Conservation (phyloP, 2,329 filamentous ascomycete genomes). For the Penicillium griseofulvum region DNA sequence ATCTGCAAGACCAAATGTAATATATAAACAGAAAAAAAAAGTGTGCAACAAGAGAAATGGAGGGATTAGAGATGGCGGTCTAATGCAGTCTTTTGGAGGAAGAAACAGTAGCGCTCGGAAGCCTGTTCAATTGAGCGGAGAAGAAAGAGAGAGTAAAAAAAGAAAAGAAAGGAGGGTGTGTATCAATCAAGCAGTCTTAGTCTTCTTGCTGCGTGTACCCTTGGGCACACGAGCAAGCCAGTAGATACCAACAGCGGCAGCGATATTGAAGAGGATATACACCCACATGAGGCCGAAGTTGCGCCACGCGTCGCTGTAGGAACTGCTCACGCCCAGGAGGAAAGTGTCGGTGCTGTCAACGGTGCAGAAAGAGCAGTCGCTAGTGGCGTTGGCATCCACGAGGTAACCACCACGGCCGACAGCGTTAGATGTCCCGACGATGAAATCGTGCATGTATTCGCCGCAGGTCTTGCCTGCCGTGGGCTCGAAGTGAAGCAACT, state of each 20-base stretch:
- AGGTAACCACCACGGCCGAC: constrained; percentile 37
- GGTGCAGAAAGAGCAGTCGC: constrained; percentile 52
- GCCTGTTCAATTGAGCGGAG: neutral
- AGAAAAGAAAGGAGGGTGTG: neutral
- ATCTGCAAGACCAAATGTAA: neutral
- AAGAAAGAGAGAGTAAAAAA: neutral
- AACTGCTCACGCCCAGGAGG: constrained; percentile 43
- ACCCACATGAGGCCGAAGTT: constrained; percentile 70
- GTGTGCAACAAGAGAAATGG: neutral
- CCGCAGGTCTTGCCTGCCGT: constrained; percentile 62
- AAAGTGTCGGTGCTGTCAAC: constrained; percentile 49
- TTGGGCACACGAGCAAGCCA: constrained; percentile 60
- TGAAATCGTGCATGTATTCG: constrained; percentile 48
- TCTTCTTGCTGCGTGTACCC: constrained; percentile 26
- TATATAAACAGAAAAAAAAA: neutral
- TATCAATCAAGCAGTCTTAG: constrained; percentile 12
- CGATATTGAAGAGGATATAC: constrained; percentile 64
- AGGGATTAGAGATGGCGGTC: neutral
- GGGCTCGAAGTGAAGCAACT: constrained; percentile 39
- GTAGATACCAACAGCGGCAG: constrained; percentile 59
- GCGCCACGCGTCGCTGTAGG: constrained; percentile 57
- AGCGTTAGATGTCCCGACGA: constrained; percentile 12
- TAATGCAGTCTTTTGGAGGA: neutral
- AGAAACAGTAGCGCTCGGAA: neutral
- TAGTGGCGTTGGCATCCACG: constrained; percentile 44